Base-by-base conservation (phyloP, 805 yeast species). In the Saccharomyces cerevisiae region DNA sequence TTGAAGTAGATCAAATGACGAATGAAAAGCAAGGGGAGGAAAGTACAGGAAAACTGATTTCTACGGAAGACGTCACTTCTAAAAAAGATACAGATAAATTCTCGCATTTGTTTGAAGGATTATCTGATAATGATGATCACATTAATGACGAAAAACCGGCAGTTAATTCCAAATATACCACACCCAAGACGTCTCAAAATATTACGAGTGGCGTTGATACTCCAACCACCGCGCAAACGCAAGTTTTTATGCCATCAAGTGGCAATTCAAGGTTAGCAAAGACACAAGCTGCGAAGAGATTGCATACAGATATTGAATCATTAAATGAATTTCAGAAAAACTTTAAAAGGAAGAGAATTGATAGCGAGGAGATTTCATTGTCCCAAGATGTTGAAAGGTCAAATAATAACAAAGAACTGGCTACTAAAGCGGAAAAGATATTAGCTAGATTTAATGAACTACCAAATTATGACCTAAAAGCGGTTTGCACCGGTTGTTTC, bases 281-380 rank as follows among this genome's bases (percentile, higher is more conserved):
- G 48, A 76, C 77, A 43, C 80, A 84, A 61, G 95, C 95, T 0
- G 83, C 83, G 0, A 71, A 72, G 54, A 83, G 82, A 63, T 71
- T 88, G 14, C 92, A 85, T 61, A 77, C 78, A 10, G 82, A 84
- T 65, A 86, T 88, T 77, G 79, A 79, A 55, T 84, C 84, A 49
- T 75, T 87, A 58, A 85, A 85, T 61, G 76, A 74, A 51, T 87
- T 79, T 62, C 84, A 83, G 56, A 76, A 80, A 57, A 81, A 80
- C 30, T 48, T 50, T 60, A 73, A 75, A 24, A 71, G 75, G 72
- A 57, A 66, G 61, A 51, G 67, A 62, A 48, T 74, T 69, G 48
- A 61, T 58, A 48, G 51, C 47, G 43, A 36, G 24, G 10, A 36
- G 43, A 6, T 36, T 6, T 51, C 66, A 11, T 55, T 78, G 11